These are phyloP conservation scores for Metschnikowia cubensis DNA, from an alignment of 805 yeast genomes.

Conservation along the genomic window DNA sequence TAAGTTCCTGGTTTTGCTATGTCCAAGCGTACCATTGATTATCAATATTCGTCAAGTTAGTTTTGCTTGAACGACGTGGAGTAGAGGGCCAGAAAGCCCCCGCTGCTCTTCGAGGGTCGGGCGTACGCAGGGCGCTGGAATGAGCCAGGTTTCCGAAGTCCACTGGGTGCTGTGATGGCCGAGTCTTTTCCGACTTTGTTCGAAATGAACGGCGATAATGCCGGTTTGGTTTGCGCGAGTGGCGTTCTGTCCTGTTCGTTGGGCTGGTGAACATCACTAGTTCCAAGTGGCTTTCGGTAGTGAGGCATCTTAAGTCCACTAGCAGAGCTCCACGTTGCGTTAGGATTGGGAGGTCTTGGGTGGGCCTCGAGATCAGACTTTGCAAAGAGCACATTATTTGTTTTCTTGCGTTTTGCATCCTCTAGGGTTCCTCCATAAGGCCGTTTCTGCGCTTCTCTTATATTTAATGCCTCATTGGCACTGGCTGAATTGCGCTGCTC, in stretches of 20 bases:
- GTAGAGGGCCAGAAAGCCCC: slow-evolving; percentile 17
- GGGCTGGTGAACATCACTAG: not conserved
- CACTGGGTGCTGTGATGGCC: not conserved
- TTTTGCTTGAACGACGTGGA: slow-evolving; percentile 15
- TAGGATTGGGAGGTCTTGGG: not conserved
- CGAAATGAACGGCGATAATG: slow-evolving; percentile 15
- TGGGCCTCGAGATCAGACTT: not conserved
- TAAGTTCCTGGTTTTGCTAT: no score
- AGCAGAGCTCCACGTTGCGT: not conserved
- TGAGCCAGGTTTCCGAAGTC: slow-evolving; percentile 14
- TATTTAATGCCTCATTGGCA: not conserved
- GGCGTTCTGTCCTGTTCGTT: not conserved
- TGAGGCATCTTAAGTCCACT: slow-evolving; percentile 16
- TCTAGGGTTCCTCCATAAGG: not conserved
- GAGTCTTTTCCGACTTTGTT: slow-evolving; percentile 13
- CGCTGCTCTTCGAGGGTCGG: slow-evolving; percentile 6
- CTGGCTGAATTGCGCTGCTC: not conserved
- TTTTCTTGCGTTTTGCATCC: not conserved
- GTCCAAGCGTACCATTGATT: no score
- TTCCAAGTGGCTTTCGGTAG: slow-evolving; percentile 11
- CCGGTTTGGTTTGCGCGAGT: not conserved
- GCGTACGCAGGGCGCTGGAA: slow-evolving; percentile 16
- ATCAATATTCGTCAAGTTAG: not conserved
- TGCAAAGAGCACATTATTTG: not conserved
- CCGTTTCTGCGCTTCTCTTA: not conserved